phyloP scores from a whole-genome alignment of 2,329 filamentous ascomycete species.

The Xylariales sp. region DNA sequence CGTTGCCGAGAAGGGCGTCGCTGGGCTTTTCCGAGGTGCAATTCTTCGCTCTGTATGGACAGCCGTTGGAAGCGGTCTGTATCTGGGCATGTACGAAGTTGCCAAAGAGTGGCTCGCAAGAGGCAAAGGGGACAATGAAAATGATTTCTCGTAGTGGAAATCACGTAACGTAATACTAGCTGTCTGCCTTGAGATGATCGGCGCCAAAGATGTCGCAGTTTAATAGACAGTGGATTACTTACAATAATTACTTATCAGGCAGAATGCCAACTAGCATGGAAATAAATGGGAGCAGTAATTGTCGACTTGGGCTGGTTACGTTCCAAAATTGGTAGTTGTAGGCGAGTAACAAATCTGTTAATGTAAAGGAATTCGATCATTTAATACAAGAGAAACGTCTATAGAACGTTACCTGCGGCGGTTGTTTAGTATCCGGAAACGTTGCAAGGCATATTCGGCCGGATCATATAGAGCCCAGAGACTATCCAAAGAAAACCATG shows the following conservation, averaged over 20 bases:
- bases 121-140: conserved; percentile 57
- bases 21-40: conserved; percentile 82
- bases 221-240: conserved; percentile 1
- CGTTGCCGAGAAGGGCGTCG: conserved; percentile 73
- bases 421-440: conserved; percentile 3
- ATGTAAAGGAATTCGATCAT: background rate
- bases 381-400: background rate
- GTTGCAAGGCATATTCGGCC: background rate
- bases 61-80: conserved; percentile 82
- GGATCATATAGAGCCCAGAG: background rate
- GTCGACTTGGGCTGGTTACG: background rate
- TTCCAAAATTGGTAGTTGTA: conserved; percentile 3
- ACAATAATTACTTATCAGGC: background rate
- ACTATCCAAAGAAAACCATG: background rate
- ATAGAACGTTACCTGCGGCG: background rate
- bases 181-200: background rate
- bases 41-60: conserved; percentile 82
- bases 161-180: background rate
- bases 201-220: background rate
- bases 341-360: conserved; percentile 1
- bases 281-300: conserved; percentile 9
- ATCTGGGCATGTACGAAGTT: conserved; percentile 87
- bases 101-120: conserved; percentile 72
- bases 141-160: conserved; percentile 34
- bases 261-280: background rate